A percentile compares a stretch with the other conserved stretches of the same genome.
phyloP scores from a whole-genome alignment of 768 basidiomycete species.

The Leccinum imitatum region DNA sequence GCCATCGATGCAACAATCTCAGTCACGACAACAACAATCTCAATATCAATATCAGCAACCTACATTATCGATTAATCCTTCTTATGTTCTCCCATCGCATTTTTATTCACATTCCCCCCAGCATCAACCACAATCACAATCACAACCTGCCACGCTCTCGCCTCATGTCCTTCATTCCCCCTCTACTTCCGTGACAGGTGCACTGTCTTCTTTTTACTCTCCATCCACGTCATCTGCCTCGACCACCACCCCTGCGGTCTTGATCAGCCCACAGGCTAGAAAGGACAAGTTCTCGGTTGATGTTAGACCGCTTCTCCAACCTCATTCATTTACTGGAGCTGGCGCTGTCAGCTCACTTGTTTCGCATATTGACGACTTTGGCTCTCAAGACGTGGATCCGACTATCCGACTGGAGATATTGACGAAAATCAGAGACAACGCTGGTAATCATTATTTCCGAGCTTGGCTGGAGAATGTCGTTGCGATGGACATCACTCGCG shows the following conservation, averaged over 20 bases:
- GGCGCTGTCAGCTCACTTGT: constrained; percentile 66
- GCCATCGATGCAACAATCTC: constrained; percentile 32
- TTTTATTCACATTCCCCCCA: constrained; percentile 37
- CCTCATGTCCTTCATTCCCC: constrained; percentile 69
- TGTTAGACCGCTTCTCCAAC: constrained; percentile 56
- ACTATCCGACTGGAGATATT: constrained; percentile 71
- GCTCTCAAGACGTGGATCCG: constrained; percentile 62
- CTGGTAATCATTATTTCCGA: constrained; percentile 83
- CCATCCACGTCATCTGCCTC: constrained; percentile 33
- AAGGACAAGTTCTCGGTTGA: constrained; percentile 52
- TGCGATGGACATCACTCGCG: constrained; percentile 77
- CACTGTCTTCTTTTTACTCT: constrained; percentile 41
- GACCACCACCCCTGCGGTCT: constrained; percentile 26
- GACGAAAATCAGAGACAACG: constrained; percentile 78
- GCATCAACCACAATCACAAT: constrained; percentile 31
- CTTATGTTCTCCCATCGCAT: constrained; percentile 39
- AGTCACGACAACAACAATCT: constrained; percentile 36
- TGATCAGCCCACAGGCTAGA: constrained; percentile 49
- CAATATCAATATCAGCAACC: constrained; percentile 42
- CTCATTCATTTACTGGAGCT: constrained; percentile 64
- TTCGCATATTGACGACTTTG: constrained; percentile 55
- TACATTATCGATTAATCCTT: constrained; percentile 44
- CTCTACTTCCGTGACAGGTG: constrained; percentile 34
- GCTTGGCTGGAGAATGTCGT: constrained; percentile 78
- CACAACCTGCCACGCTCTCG: constrained; percentile 61